These are phyloP conservation scores for Malus asiatica DNA, from an alignment of 306 rosid species.

Conservation along the genomic window DNA sequence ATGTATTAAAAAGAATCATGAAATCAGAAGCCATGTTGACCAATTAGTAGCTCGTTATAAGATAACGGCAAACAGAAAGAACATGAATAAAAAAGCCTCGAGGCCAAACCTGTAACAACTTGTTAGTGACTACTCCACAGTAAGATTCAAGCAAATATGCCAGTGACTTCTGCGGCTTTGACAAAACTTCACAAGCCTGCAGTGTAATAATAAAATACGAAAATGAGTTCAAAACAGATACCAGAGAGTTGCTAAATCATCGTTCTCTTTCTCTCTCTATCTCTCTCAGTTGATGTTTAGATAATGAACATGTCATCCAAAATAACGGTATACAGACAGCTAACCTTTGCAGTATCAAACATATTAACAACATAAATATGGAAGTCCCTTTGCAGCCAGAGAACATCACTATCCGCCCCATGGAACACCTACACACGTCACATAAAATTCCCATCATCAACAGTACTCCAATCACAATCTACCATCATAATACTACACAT, in stretches of 20 bases:
- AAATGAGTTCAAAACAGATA: slow-evolving; percentile 1
- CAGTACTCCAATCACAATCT: not conserved
- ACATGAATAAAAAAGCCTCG: not conserved
- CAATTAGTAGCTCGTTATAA: not conserved
- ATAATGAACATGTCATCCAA: slow-evolving; percentile 3
- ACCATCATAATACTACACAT: not conserved
- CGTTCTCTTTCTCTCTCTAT: not conserved
- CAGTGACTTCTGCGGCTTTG: slow-evolving; percentile 84
- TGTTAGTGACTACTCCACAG: slow-evolving; percentile 76
- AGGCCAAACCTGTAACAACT: slow-evolving; percentile 73
- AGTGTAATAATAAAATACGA: slow-evolving; percentile 13
- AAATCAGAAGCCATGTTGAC: not conserved
- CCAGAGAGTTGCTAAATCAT: slow-evolving; percentile 7
- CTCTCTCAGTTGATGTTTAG: slow-evolving; percentile 1
- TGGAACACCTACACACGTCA: slow-evolving; percentile 69
- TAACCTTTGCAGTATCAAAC: slow-evolving; percentile 87
- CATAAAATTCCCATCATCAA: slow-evolving; percentile 17
- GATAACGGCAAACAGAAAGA: slow-evolving; percentile 8
- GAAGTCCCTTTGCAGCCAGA: slow-evolving; percentile 94
- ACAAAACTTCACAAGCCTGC: slow-evolving; percentile 93
- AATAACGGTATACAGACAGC: slow-evolving; percentile 7
- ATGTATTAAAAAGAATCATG: no score
- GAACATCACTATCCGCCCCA: slow-evolving; percentile 88
- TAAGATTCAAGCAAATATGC: slow-evolving; percentile 88
- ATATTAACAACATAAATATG: slow-evolving; percentile 81